Evolutionary conservation across 768 basidiomycete species (phyloP).

Genomic region (Collybia nuda): DNA sequence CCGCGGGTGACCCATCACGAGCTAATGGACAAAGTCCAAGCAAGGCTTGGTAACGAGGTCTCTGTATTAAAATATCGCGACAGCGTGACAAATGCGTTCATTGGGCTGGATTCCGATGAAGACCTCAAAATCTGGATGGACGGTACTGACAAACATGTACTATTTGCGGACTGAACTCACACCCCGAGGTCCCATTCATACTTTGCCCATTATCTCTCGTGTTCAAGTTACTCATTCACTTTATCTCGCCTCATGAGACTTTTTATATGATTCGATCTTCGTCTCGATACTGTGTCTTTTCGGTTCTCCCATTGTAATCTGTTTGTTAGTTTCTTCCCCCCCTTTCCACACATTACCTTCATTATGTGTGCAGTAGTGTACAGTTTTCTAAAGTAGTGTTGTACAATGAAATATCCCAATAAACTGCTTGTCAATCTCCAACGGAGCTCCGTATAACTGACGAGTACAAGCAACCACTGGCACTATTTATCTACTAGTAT

Average conservation of each 20-base stretch:
- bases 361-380: conserved; percentile 1
- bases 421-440: background rate
- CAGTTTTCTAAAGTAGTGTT: conserved; percentile 13
- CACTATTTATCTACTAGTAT: too few relatives aligned
- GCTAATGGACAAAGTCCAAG: conserved; percentile 89
- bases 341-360: conserved; percentile 6
- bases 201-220: background rate
- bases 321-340: conserved; percentile 4
- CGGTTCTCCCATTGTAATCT: background rate
- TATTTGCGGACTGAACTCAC: conserved; percentile 66
- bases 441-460: too few relatives aligned
- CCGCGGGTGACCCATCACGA: conserved; percentile 85
- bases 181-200: background rate
- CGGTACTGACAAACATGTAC: conserved; percentile 76
- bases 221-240: background rate
- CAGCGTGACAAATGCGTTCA: conserved; percentile 62
- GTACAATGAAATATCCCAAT: conserved; percentile 14
- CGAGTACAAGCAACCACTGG: too few relatives aligned
- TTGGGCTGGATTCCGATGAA: conserved; percentile 61
- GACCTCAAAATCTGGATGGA: conserved; percentile 75
- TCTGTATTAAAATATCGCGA: conserved; percentile 72
- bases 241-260: conserved; percentile 3
- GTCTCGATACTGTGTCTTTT: conserved; percentile 9
- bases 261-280: conserved; percentile 17
- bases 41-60: conserved; percentile 77